Base-by-base conservation (phyloP, 108 stramenopile species). In the Conticribra guillardii region DNA sequence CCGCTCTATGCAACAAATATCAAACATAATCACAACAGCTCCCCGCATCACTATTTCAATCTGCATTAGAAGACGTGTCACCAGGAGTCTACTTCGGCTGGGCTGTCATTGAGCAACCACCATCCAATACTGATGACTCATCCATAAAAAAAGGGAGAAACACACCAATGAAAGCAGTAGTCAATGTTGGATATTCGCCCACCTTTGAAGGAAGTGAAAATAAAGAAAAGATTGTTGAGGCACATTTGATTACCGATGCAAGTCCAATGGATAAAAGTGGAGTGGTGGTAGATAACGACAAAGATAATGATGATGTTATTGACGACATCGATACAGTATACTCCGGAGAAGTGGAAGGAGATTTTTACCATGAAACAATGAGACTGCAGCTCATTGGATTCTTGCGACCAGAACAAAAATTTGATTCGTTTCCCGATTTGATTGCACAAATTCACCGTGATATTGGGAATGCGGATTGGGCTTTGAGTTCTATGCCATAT, bases 171-270 rank as follows among this genome's bases (percentile, higher is more conserved):
- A 89, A 86, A 65, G 89, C 92, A 21, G 94, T 94, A 3, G 92
- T 91, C 23, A 97, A 97, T 79, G 88, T 97, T 26, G 96, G 96
- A 19, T 89, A 85, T 59, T 92, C 92, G 14, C 96, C 96, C 0
- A 97, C 96, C 4, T 97, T 97, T 71, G 87, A 86, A 67, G 96
- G 92, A 18, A 47, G 81, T 59, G 94, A 95, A 76, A 95, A 97
- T 52, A 68, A 74, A 24, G 89, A 92, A 71, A 92, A 92, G 72
- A 93, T 97, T 61, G 88, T 92, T 9, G 96, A 97, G 71, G 94
- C 96, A 11, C 89, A 93, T 53, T 81, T 97, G 74, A 87, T 94
- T 45, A 79, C 78, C 0, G 67, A 31, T 17, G 41, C 29, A 19
- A 79, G 78, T 79, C 78, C 78, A 4, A 71, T 65, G 68, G 53